Evolutionary conservation across 345 rosid species (phyloP).

Genomic region (Erucastrum elatum): DNA sequence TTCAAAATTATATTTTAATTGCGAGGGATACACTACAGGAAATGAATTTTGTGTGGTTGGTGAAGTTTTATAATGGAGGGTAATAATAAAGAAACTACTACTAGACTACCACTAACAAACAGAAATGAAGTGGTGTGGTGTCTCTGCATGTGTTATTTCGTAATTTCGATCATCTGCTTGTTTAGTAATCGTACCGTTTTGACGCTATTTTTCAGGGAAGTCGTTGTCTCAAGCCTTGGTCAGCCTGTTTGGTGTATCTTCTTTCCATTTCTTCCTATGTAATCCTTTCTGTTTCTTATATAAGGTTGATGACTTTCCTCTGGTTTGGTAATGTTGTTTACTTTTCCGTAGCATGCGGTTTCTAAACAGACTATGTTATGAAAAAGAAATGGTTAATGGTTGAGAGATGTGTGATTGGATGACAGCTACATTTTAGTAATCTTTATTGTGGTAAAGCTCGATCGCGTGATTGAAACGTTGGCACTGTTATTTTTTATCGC

Average conservation of each 20-base stretch:
- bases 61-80: constrained; percentile 24
- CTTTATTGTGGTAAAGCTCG: too few relatives aligned
- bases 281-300: not conserved
- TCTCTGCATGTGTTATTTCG: not conserved
- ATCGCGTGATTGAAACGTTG: not conserved
- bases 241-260: constrained; percentile 32
- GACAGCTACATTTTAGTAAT: not conserved
- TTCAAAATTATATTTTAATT: not conserved
- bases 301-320: not conserved
- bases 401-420: not conserved
- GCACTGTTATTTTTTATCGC: not conserved
- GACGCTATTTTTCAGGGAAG: constrained; percentile 5
- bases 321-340: not conserved
- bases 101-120: constrained; percentile 3
- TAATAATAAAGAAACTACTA: not conserved
- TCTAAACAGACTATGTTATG: not conserved
- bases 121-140: constrained; percentile 1
- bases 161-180: constrained; percentile 4
- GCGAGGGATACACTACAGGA: not conserved
- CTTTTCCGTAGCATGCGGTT: not conserved
- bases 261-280: not conserved
- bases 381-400: not conserved
- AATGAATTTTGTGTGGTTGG: constrained; percentile 1
- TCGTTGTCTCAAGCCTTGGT: constrained; percentile 23
- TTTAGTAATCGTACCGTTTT: not conserved